Percentiles rank a stretch among this genome's conserved stretches.
Evolutionary conservation across 2,329 filamentous ascomycete genomes (phyloP).

Genomic region (Sclerotinia spermophila): DNA sequence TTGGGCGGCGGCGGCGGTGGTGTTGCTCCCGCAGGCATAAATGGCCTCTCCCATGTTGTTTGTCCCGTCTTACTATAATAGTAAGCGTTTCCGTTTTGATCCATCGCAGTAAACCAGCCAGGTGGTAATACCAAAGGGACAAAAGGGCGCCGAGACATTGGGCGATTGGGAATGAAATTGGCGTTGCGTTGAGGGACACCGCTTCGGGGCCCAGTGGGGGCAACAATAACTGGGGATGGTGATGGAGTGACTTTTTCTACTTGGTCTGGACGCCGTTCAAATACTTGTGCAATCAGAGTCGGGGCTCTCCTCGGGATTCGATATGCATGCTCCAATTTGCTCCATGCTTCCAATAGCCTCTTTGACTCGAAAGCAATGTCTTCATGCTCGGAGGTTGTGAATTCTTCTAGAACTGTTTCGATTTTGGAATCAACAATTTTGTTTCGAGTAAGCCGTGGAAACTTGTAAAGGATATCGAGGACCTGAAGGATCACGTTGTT

Average conservation of each 20-base stretch:
- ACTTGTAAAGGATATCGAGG: slow-evolving; percentile 80
- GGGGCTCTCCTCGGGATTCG: slow-evolving; percentile 78
- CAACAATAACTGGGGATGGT: slow-evolving; percentile 31
- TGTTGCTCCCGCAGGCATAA: slow-evolving; percentile 58
- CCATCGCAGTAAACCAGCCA: slow-evolving; percentile 82
- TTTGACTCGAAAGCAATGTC: slow-evolving; percentile 69
- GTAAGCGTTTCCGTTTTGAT: slow-evolving; percentile 69
- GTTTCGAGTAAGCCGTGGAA: slow-evolving; percentile 89
- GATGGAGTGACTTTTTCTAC: slow-evolving; percentile 44
- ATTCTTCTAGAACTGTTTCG: slow-evolving; percentile 69
- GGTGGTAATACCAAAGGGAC: slow-evolving; percentile 59
- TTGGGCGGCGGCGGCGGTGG: slow-evolving; percentile 51
- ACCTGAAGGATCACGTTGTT: slow-evolving; percentile 86
- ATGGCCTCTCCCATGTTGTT: slow-evolving; percentile 80
- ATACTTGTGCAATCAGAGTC: slow-evolving; percentile 39
- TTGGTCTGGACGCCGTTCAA: slow-evolving; percentile 61
- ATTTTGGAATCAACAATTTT: slow-evolving; percentile 98
- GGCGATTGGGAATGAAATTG: slow-evolving; percentile 49
- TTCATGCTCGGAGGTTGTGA: slow-evolving; percentile 67
- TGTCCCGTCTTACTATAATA: slow-evolving; percentile 78
- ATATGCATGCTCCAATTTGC: slow-evolving; percentile 84
- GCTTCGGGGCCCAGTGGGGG: slow-evolving; percentile 47
- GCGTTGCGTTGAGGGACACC: slow-evolving; percentile 53
- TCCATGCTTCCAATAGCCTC: slow-evolving; percentile 77
- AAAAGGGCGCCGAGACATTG: slow-evolving; percentile 55